These are phyloP conservation scores for Vitis hybrid DNA, from an alignment of 177 flowering plant genomes.

Conservation along the genomic window DNA sequence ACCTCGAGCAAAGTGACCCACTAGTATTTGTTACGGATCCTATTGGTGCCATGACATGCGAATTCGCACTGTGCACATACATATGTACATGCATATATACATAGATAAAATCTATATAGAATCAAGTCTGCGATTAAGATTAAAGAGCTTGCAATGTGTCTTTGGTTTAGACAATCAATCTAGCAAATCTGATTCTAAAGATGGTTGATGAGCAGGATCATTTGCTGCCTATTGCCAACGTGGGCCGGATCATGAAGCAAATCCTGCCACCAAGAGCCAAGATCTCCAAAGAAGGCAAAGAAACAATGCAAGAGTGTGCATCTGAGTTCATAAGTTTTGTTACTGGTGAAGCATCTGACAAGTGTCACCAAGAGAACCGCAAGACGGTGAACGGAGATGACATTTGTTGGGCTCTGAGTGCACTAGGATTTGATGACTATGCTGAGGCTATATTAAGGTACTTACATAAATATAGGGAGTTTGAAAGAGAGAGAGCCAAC, in stretches of 20 bases:
- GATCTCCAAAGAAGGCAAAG: conserved; percentile 69
- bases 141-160: conserved; percentile 17
- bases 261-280: conserved; percentile 57
- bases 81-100: conserved; percentile 1
- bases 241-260: conserved; percentile 67
- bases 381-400: conserved; percentile 76
- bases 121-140: neutral
- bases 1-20: conserved; percentile 7
- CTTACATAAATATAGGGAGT: conserved; percentile 51
- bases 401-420: conserved; percentile 65
- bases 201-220: conserved; percentile 48
- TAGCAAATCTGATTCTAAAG: neutral
- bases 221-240: conserved; percentile 68
- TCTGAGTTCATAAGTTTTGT: conserved; percentile 74
- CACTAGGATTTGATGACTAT: conserved; percentile 63
- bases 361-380: conserved; percentile 72
- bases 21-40: neutral
- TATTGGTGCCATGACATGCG: neutral
- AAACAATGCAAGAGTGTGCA: conserved; percentile 72
- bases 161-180: conserved; percentile 14
- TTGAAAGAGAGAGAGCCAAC: conserved; percentile 47
- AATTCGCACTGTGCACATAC: conserved; percentile 1
- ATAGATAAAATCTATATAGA: conserved; percentile 6
- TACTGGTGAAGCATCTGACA: conserved; percentile 67
- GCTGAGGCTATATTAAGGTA: conserved; percentile 44